A percentile compares a stretch with the other conserved stretches of the same genome.
Evolutionary conservation across 306 rosid species (phyloP).

Genomic region (Prunus mongolica): DNA sequence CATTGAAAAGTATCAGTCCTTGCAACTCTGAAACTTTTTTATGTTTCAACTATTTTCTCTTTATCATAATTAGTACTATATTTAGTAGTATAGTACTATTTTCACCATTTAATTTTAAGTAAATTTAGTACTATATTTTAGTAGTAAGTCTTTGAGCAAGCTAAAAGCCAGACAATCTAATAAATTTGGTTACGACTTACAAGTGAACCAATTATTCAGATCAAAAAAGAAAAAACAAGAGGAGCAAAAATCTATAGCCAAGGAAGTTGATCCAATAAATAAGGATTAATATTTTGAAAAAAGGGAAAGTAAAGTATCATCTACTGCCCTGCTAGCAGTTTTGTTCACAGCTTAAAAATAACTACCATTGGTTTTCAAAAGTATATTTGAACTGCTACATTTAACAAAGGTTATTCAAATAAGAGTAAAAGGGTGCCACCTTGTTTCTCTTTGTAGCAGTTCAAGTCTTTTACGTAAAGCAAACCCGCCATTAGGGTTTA

Average conservation of each 20-base stretch:
- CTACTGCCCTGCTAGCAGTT: neutral
- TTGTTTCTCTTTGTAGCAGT: neutral
- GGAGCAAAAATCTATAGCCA: neutral
- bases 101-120: neutral
- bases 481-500: neutral
- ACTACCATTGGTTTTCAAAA: too few relatives aligned
- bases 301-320: neutral
- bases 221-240: neutral
- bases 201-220: neutral
- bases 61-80: neutral
- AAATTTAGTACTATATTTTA: neutral
- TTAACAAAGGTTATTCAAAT: neutral
- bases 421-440: neutral
- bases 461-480: neutral
- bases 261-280: neutral
- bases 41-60: neutral
- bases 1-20: neutral
- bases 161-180: neutral
- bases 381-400: neutral
- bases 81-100: neutral
- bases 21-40: neutral
- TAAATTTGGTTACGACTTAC: neutral
- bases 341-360: neutral
- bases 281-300: neutral
- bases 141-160: neutral